A percentile compares a stretch with the other conserved stretches of the same genome.
These are phyloP conservation scores for Podaxis rugospora DNA, from an alignment of 768 basidiomycete genomes.

Conservation along the genomic window DNA sequence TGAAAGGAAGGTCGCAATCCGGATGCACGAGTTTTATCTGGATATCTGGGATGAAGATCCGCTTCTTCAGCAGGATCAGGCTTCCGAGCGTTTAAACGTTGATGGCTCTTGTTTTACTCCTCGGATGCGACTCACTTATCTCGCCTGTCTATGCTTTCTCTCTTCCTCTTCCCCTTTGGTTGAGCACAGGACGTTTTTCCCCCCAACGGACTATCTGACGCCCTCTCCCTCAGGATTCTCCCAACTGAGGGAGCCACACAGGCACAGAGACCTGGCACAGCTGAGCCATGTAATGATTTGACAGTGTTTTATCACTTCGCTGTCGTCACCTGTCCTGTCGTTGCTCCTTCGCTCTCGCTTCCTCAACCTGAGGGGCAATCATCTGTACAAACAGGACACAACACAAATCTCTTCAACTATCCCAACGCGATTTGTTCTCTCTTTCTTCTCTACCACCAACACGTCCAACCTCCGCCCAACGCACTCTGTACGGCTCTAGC, in stretches of 20 bases:
- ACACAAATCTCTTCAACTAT: background rate
- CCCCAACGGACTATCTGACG: background rate
- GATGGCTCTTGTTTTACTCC: constrained; percentile 1
- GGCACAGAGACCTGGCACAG: background rate
- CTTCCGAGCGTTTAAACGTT: background rate
- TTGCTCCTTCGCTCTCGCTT: constrained; percentile 3
- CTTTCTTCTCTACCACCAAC: constrained; percentile 12
- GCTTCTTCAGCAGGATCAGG: background rate
- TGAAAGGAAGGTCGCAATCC: background rate
- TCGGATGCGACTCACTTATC: background rate
- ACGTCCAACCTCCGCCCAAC: constrained; percentile 1
- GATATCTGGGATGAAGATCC: constrained; percentile 1
- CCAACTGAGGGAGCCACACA: background rate
- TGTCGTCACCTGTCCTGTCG: constrained; percentile 12
- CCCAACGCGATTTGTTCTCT: background rate
- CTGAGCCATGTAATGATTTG: background rate
- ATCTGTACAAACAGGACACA: constrained; percentile 5
- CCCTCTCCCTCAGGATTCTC: background rate
- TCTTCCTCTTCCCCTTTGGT: background rate
- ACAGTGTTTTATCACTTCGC: constrained; percentile 4
- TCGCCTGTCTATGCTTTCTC: background rate
- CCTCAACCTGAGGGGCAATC: background rate
- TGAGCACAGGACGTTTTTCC: too few species aligned
- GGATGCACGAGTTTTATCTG: background rate
- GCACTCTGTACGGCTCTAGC: constrained; percentile 3